Percentiles rank a stretch among this genome's conserved stretches.
phyloP scores from a whole-genome alignment of 257 asterid genomes.

The Parsonsia alboflavescens region DNA sequence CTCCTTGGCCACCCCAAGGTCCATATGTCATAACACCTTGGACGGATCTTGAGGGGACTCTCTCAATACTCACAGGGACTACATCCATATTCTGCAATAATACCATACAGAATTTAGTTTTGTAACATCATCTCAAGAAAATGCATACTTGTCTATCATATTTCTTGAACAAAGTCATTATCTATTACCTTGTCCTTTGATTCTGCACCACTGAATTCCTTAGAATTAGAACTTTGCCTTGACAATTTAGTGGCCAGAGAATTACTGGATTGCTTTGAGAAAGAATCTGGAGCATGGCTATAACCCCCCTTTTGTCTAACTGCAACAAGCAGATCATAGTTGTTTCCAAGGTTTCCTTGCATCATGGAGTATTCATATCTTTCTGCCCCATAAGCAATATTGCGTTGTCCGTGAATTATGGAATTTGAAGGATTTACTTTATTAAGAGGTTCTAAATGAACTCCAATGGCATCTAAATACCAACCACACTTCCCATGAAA shows the following conservation, averaged over 20 bases:
- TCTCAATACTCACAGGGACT: conserved; percentile 31
- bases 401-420: conserved; percentile 28
- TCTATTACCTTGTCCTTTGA: conserved; percentile 35
- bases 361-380: conserved; percentile 45
- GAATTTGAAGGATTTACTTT: conserved; percentile 19
- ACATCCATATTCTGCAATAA: conserved; percentile 26
- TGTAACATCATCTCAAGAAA: not conserved
- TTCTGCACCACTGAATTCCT: conserved; percentile 21
- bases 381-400: conserved; percentile 22
- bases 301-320: conserved; percentile 34
- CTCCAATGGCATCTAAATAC: conserved; percentile 68
- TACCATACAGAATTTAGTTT: conserved; percentile 4
- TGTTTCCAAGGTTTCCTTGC: conserved; percentile 53
- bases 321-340: conserved; percentile 59
- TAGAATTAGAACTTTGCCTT: conserved; percentile 24
- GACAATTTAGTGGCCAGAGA: conserved; percentile 17
- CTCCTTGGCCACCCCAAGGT: conserved; percentile 83
- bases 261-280: conserved; percentile 18
- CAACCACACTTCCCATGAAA: conserved; percentile 69
- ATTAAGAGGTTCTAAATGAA: conserved; percentile 46
- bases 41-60: conserved; percentile 30
- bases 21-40: conserved; percentile 51
- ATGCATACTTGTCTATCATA: not conserved
- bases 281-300: not conserved
- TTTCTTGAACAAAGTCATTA: not conserved